Evolutionary conservation across 768 basidiomycete species (phyloP).

Genomic region (Phanerochaete sordida): DNA sequence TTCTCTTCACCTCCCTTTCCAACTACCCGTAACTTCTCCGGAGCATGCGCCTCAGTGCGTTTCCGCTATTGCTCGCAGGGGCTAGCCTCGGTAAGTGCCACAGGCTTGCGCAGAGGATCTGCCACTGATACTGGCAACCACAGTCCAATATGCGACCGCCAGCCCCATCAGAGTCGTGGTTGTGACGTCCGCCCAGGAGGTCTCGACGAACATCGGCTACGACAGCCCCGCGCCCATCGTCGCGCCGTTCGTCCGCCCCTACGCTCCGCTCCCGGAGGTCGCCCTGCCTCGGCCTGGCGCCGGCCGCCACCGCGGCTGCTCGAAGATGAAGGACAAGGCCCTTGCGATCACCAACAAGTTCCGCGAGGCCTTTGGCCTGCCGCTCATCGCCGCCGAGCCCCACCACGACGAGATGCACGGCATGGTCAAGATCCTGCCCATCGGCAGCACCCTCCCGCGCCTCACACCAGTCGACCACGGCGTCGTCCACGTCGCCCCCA

Average conservation of each 20-base stretch:
- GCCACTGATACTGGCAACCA: neutral
- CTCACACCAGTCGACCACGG: constrained; percentile 1
- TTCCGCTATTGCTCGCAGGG: constrained; percentile 10
- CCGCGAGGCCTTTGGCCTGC: constrained; percentile 11
- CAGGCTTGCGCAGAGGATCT: neutral
- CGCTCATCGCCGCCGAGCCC: neutral
- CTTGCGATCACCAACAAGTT: constrained; percentile 9
- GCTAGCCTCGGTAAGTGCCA: constrained; percentile 12
- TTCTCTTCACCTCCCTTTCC: neutral
- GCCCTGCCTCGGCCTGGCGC: neutral
- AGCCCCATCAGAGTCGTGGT: constrained; percentile 50
- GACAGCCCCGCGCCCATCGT: constrained; percentile 32
- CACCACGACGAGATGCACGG: neutral
- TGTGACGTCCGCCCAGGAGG: constrained; percentile 23
- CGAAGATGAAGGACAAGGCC: constrained; percentile 9
- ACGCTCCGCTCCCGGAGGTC: constrained; percentile 5
- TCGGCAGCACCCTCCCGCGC: constrained; percentile 13
- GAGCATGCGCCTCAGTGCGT: constrained; percentile 8
- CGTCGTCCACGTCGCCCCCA: constrained; percentile 31
- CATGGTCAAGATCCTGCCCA: constrained; percentile 13
- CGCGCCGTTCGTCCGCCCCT: constrained; percentile 18
- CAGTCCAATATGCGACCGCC: constrained; percentile 11
- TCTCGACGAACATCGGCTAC: constrained; percentile 34
- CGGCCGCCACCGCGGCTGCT: constrained; percentile 6
- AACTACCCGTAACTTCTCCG: neutral